These are phyloP conservation scores for Alternaria gansuensis DNA, from an alignment of 2,329 filamentous ascomycete species.

Conservation along the genomic window DNA sequence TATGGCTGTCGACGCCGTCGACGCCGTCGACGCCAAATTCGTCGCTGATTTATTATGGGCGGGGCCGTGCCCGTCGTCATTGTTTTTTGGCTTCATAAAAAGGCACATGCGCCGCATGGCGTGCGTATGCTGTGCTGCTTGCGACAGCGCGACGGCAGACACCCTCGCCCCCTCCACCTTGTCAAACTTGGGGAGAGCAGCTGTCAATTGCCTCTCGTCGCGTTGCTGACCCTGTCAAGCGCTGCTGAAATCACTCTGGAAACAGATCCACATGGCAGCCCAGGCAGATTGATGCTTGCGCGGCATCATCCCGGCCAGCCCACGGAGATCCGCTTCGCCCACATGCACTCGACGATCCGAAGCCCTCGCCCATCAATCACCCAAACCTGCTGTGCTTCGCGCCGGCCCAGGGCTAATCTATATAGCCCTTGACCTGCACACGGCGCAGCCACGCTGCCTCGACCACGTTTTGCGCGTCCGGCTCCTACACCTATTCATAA, in stretches of 20 bases:
- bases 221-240: constrained; percentile 2
- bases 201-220: constrained; percentile 3
- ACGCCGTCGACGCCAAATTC: constrained; percentile 28
- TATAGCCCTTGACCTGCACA: constrained; percentile 1
- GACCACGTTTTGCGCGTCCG: neutral
- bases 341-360: constrained; percentile 15
- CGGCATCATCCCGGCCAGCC: constrained; percentile 22
- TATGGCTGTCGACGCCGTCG: too few relatives aligned
- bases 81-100: constrained; percentile 29
- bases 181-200: neutral
- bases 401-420: constrained; percentile 6
- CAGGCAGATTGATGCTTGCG: constrained; percentile 16
- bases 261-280: constrained; percentile 3
- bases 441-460: constrained; percentile 9
- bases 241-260: neutral
- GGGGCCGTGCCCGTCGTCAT: constrained; percentile 38
- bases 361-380: constrained; percentile 11
- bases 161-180: neutral
- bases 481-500: neutral
- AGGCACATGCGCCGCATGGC: constrained; percentile 18
- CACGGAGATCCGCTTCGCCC: constrained; percentile 23
- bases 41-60: constrained; percentile 31
- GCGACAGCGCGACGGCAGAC: neutral
- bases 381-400: constrained; percentile 13
- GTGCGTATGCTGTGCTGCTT: constrained; percentile 3